Evolutionary conservation across 1,139 yeast species (phyloP).

Genomic region (Debaryomycetaceae sp.): DNA sequence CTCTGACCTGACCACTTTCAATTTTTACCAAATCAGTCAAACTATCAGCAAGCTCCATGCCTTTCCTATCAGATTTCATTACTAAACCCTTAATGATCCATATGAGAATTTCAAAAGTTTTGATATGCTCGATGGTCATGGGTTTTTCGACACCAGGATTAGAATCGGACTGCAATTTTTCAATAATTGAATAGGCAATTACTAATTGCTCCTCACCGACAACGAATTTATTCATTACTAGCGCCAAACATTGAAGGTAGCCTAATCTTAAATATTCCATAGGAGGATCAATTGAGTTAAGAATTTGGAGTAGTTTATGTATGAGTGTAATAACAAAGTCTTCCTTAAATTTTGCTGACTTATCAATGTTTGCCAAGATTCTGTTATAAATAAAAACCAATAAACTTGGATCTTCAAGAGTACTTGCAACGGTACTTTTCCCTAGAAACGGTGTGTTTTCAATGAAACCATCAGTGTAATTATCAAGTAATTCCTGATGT

Average conservation of each 20-base stretch:
- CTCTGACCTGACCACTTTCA: slow-evolving; percentile 20
- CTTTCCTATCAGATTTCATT: slow-evolving; percentile 50
- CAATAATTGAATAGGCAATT: slow-evolving; percentile 1
- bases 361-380: slow-evolving; percentile 51
- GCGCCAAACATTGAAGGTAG: slow-evolving; percentile 56
- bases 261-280: slow-evolving; percentile 43
- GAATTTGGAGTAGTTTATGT: slow-evolving; percentile 14
- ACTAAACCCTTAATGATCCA: slow-evolving; percentile 76
- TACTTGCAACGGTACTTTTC: slow-evolving; percentile 10
- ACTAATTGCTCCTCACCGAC: slow-evolving; percentile 5
- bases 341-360: slow-evolving; percentile 10
- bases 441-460: slow-evolving; percentile 9
- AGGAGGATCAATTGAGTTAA: slow-evolving; percentile 8
- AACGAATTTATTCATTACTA: slow-evolving; percentile 51
- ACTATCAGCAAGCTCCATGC: slow-evolving; percentile 35
- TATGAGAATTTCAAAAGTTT: slow-evolving; percentile 48
- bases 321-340: slow-evolving; percentile 11
- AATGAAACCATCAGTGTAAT: slow-evolving; percentile 25
- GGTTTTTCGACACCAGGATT: not conserved
- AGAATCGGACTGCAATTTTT: slow-evolving; percentile 1
- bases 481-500: slow-evolving; percentile 37
- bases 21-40: slow-evolving; percentile 43
- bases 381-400: slow-evolving; percentile 47
- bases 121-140: slow-evolving; percentile 7
- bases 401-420: slow-evolving; percentile 34